Evolutionary conservation across 2,329 filamentous ascomycete species (phyloP), one percentile per base, ranked within the genome.

Genomic region (Ascochyta rabiei): DNA sequence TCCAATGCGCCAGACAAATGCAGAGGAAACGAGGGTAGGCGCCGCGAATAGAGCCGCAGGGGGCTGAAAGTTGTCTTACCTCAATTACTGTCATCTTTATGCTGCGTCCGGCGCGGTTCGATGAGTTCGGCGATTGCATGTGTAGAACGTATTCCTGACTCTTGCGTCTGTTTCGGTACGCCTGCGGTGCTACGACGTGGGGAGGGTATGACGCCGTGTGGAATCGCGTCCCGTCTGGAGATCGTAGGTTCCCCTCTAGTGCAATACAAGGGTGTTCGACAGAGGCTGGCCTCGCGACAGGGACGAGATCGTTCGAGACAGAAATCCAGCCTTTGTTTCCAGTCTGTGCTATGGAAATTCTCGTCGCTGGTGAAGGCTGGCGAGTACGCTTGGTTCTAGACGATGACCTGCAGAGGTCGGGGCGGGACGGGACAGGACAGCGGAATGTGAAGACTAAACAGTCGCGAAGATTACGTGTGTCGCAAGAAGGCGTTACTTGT

Each of bases 81-180:
- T 73, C 71, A 8, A 74, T 73, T 1, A 73, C 66, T 5, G 70
- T 61, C 64, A 68, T 71, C 59, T 59, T 71, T 52, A 57, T 62
- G 56, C 59, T 64, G 42, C 61, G 59, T 41, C 61, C 55, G 39
- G 51, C 46, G 30, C 58, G 57, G 18, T 56, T 59, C 6, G 57
- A 47, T 24, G 56, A 59, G 55, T 37, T 59, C 33, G 56, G 53
- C 48, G 61, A 69, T 21, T 63, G 61, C 64, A 67, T 65, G 41
- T 43, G 40, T 26, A 42, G 16, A 23, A 43, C 28, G 42, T 21
- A 53, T 52, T 35, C 33, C 34, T 51, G 44, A 48, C 38, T 53
- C 39, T 40, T 33, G 48, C 49, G 45, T 37, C 21, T 38, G 28
- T 43, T 47, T 53, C 35, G 43, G 35, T 44, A 54, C 38, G 35